A percentile compares a stretch with the other conserved stretches of the same genome.
Evolutionary conservation across 106 monocot species (phyloP).

Genomic region (Dioscorea zingiberensis): DNA sequence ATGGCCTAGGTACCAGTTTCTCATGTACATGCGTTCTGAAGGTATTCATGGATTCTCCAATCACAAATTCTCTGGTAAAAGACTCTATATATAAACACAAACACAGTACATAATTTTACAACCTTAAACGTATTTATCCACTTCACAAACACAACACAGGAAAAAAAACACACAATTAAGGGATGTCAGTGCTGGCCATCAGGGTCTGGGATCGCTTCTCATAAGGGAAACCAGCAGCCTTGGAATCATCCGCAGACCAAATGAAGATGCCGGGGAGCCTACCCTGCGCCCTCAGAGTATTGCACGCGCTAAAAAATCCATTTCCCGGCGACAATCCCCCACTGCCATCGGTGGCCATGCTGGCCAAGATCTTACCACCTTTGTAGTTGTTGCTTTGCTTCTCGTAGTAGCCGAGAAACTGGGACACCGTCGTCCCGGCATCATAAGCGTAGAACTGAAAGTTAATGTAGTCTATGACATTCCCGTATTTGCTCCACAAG

Average conservation of each 20-base stretch:
- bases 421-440: constrained; percentile 26
- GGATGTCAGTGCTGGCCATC: neutral
- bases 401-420: constrained; percentile 40
- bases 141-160: too few species aligned
- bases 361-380: constrained; percentile 26
- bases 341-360: constrained; percentile 9
- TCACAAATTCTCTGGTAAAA: too few species aligned
- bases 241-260: neutral
- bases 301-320: constrained; percentile 30
- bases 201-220: neutral
- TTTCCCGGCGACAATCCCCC: constrained; percentile 18
- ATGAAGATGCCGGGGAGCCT: constrained; percentile 6
- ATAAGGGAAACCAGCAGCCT: neutral
- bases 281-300: constrained; percentile 17
- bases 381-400: constrained; percentile 25
- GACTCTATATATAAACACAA: too few species aligned
- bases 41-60: too few species aligned
- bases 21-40: too few species aligned
- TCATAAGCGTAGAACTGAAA: constrained; percentile 53
- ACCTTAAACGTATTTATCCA: too few species aligned
- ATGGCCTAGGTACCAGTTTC: too few species aligned
- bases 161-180: too few species aligned
- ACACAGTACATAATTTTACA: too few species aligned
- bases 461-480: constrained; percentile 45
- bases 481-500: constrained; percentile 17